Base-by-base conservation (phyloP, 2,329 filamentous ascomycete species). In the Corniculantispora saksenae region DNA sequence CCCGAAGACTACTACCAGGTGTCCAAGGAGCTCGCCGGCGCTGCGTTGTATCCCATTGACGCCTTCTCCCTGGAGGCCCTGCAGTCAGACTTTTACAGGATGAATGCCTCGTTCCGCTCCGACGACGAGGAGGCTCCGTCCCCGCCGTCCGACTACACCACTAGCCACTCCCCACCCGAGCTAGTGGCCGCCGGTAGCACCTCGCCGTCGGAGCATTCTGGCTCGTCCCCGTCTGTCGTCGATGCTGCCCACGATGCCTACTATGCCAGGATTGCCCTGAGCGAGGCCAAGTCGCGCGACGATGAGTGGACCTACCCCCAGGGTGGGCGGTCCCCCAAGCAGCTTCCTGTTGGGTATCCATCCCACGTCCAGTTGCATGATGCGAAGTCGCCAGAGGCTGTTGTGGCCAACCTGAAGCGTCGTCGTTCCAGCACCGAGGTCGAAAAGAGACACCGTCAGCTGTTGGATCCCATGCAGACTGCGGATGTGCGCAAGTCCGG, bases 401-500 rank as follows among this genome's bases (percentile, higher is more conserved):
- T 72, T n/a, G n/a, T n/a, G 61, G 73, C 75, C n/a, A 58, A 58
- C 57, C 68, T 76, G 66, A 79, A 79, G 69, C 75, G 77, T 66
- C 76, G 77, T 68, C 73, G 75, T 56, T 74, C 76, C 66, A 72
- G 70, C 57, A 71, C 73, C 61, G 70, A 70, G 47, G 66, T 73
- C 51, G 76, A 79, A 45, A 79, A 73, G 70, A 77, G 76, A 66
- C 73, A 71, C 61, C 72, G 77, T 57, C 76, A 79, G 63, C 72
- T 80, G 29, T 71, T 71, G 63, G 74, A 80, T 67, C 78, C 76
- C 50, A 76, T 79, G 66, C 78, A 83, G 72, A 83, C 83, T 51
- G 81, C 81, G 61, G 77, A 79, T 63, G 81, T 84, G 62, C 81
- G 83, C 68, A 80, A 81, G 70, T 76, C 75, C 69, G 79, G 80